Conservation (phyloP, 2,329 filamentous ascomycete genomes). For the Sporothrix pseudoabietina region DNA sequence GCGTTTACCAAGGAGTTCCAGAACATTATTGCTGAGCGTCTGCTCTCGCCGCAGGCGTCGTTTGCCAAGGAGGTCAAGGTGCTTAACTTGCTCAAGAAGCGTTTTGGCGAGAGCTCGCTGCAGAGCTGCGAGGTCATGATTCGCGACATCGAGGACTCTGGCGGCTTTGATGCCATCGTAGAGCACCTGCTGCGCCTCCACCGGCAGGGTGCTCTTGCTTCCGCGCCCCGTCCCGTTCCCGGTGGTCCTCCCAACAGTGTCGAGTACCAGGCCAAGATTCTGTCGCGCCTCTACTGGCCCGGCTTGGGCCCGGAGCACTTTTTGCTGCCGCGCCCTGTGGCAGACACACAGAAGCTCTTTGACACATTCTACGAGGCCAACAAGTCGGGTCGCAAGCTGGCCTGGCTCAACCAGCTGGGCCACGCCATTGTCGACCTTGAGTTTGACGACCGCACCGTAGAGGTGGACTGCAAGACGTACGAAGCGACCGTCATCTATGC, state of each 20-base stretch:
- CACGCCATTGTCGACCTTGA: conserved; percentile 79
- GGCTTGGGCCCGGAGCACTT: conserved; percentile 72
- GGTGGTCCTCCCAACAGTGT: conserved; percentile 35
- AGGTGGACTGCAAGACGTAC: conserved; percentile 75
- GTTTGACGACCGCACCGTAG: conserved; percentile 75
- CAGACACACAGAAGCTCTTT: conserved; percentile 68
- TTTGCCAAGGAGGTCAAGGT: conserved; percentile 82
- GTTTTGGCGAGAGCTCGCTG: conserved; percentile 81
- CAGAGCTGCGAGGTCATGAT: conserved; percentile 98
- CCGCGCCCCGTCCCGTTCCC: not conserved
- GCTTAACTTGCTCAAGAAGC: conserved; percentile 81
- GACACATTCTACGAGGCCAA: conserved; percentile 74
- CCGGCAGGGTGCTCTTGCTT: conserved; percentile 5
- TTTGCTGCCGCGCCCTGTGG: conserved; percentile 60
- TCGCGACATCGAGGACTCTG: conserved; percentile 84
- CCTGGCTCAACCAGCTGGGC: conserved; percentile 83
- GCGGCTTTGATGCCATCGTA: conserved; percentile 69
- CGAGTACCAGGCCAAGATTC: conserved; percentile 74
- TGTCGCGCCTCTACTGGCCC: conserved; percentile 94
- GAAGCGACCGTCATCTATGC: conserved; percentile 86
- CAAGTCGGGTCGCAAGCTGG: conserved; percentile 82
- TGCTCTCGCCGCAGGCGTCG: conserved; percentile 66
- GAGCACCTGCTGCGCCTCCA: conserved; percentile 52
- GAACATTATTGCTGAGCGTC: conserved; percentile 79
- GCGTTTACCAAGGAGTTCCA: conserved; percentile 94